Evolutionary conservation across 805 yeast genomes (phyloP).

Genomic region (Candida gorgasii): DNA sequence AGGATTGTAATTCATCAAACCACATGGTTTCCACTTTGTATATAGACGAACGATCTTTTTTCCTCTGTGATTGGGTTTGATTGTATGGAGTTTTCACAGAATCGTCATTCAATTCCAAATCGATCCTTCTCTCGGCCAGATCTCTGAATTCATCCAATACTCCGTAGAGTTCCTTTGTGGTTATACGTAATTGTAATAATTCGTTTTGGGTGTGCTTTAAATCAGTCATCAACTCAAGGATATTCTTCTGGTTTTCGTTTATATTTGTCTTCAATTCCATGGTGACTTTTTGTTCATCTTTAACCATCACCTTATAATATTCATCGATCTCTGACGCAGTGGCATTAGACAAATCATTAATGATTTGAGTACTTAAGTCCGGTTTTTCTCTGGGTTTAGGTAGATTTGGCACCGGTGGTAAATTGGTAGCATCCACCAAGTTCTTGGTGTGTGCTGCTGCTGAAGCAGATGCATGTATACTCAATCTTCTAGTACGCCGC

Average conservation of each 20-base stretch:
- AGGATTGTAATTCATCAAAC: slow-evolving; percentile 67
- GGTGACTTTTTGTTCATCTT: slow-evolving; percentile 51
- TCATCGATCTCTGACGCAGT: slow-evolving; percentile 72
- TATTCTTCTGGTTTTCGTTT: slow-evolving; percentile 62
- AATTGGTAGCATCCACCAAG: slow-evolving; percentile 24
- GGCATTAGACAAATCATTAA: slow-evolving; percentile 54
- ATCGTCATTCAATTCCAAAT: slow-evolving; percentile 33
- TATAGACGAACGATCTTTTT: slow-evolving; percentile 67
- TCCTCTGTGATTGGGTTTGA: slow-evolving; percentile 5
- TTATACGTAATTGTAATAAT: slow-evolving; percentile 58
- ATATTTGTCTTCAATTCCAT: slow-evolving; percentile 60
- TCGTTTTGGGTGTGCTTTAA: slow-evolving; percentile 65
- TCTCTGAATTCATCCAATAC: slow-evolving; percentile 59
- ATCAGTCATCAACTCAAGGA: slow-evolving; percentile 59
- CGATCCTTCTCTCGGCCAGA: slow-evolving; percentile 59
- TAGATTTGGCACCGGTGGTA: slow-evolving; percentile 34
- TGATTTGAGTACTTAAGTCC: slow-evolving; percentile 19
- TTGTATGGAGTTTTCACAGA: slow-evolving; percentile 19
- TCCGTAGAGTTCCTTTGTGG: slow-evolving; percentile 59
- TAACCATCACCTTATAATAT: slow-evolving; percentile 55
- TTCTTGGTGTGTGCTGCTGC: slow-evolving; percentile 27
- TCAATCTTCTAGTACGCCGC: slow-evolving; percentile 26
- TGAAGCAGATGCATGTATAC: slow-evolving; percentile 41
- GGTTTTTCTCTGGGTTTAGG: slow-evolving; percentile 6
- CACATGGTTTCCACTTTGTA: slow-evolving; percentile 76